Percentiles rank a stretch among this genome's conserved stretches.
Conservation (phyloP, 2,329 filamentous ascomycete species). For the Aspergillus amoenus region DNA sequence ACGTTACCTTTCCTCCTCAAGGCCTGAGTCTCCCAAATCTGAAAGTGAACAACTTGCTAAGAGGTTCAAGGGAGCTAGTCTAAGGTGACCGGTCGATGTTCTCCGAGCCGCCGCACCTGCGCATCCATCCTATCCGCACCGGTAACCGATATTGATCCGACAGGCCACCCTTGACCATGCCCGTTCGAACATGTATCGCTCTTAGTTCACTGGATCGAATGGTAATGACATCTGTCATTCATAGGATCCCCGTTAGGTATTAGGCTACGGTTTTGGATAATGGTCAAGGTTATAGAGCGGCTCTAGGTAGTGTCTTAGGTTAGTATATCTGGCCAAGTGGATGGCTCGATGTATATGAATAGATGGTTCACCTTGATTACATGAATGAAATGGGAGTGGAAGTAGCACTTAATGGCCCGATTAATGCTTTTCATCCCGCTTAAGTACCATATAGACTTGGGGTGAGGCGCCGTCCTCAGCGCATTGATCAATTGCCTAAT, state of each 20-base stretch:
- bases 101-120: neutral
- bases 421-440: too few species aligned
- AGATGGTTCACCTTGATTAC: neutral
- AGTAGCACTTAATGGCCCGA: too few species aligned
- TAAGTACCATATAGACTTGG: too few species aligned
- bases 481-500: too few species aligned
- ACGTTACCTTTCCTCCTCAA: slow-evolving; percentile 34
- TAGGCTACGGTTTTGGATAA: neutral
- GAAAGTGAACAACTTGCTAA: slow-evolving; percentile 63
- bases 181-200: neutral
- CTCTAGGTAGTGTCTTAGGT: neutral
- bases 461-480: too few species aligned
- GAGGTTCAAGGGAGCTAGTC: slow-evolving; percentile 63
- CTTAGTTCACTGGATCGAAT: neutral
- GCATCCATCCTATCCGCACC: neutral
- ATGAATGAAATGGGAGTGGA: too few species aligned
- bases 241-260: neutral
- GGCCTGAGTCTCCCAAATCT: slow-evolving; percentile 42
- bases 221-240: neutral
- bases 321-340: neutral
- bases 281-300: neutral
- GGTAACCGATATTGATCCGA: neutral
- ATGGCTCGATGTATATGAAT: neutral
- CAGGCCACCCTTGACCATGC: neutral
- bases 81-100: slow-evolving; percentile 38